Conservation (phyloP, 208 protist genomes). For the Perkinsela sp. region DNA sequence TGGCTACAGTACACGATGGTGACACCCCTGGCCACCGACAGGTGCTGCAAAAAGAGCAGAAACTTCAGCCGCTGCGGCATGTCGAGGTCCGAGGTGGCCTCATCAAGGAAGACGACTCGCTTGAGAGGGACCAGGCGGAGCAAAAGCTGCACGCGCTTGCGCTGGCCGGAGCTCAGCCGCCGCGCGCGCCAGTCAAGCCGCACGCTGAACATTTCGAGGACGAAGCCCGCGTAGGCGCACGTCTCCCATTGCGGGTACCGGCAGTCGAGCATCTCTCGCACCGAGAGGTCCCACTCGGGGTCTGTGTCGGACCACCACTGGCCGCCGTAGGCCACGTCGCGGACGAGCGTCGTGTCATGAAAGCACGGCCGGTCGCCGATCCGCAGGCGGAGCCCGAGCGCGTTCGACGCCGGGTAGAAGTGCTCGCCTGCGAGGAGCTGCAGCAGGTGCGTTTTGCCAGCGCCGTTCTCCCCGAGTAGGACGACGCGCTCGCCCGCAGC, state of each 20-base stretch:
- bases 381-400: constrained; percentile 12
- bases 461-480: constrained; percentile 74
- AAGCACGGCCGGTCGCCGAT: constrained; percentile 29
- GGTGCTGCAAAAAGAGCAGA: constrained; percentile 37
- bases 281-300: constrained; percentile 31
- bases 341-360: constrained; percentile 30
- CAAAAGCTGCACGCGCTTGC: constrained; percentile 56
- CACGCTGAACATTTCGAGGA: constrained; percentile 27
- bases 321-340: constrained; percentile 18
- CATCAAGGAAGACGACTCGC: constrained; percentile 45
- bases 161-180: constrained; percentile 39
- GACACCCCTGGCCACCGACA: constrained; percentile 33
- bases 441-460: constrained; percentile 71
- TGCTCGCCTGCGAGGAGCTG: constrained; percentile 63
- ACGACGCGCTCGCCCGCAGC: constrained; percentile 20
- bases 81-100: constrained; percentile 67
- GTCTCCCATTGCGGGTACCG: constrained; percentile 2
- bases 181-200: constrained; percentile 47
- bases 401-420: constrained; percentile 19
- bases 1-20: constrained; percentile 65
- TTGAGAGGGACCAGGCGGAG: constrained; percentile 23
- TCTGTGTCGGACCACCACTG: constrained; percentile 29
- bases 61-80: constrained; percentile 43
- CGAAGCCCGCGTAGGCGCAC: constrained; percentile 14
- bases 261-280: constrained; percentile 17